Percentiles rank a stretch among this genome's conserved stretches.
Conservation (phyloP, 1,139 yeast genomes). For the Yamadazyma jaroonii region DNA sequence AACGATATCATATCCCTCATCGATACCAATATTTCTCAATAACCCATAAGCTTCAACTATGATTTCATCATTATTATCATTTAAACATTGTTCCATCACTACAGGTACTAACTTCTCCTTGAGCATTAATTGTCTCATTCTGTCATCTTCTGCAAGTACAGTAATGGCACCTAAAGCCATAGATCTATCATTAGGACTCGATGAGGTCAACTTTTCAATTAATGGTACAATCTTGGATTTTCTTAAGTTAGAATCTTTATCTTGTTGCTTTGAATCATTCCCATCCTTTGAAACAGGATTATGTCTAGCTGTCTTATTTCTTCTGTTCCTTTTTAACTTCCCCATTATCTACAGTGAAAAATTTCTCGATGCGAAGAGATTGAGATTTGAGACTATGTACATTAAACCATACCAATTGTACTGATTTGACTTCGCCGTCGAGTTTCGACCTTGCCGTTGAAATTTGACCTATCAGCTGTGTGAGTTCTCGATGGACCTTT, state of each 20-base stretch:
- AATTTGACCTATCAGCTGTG: no score
- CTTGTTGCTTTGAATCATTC: constrained; percentile 19
- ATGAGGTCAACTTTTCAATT: constrained; percentile 59
- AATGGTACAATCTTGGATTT: constrained; percentile 65
- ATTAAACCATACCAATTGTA: no score
- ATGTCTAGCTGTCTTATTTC: constrained; percentile 51
- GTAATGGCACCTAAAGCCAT: constrained; percentile 77
- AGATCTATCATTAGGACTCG: constrained; percentile 68
- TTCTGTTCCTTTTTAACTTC: constrained; percentile 69
- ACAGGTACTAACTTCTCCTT: constrained; percentile 68
- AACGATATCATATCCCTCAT: constrained; percentile 87
- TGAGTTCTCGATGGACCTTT: no score
- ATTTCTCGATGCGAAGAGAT: constrained; percentile 6
- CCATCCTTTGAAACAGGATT: constrained; percentile 40
- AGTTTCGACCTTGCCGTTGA: no score
- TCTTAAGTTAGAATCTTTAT: constrained; percentile 49
- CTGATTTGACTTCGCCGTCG: neutral
- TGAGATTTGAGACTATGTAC: neutral
- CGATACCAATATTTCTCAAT: constrained; percentile 73
- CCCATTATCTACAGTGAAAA: constrained; percentile 55
- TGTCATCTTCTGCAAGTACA: constrained; percentile 65
- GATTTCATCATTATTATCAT: constrained; percentile 69
- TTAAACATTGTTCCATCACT: constrained; percentile 61
- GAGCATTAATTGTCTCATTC: constrained; percentile 59
- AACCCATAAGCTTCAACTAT: constrained; percentile 80